Base-by-base conservation (phyloP, 352 stramenopile species). In the Globisporangium carolinianum region DNA sequence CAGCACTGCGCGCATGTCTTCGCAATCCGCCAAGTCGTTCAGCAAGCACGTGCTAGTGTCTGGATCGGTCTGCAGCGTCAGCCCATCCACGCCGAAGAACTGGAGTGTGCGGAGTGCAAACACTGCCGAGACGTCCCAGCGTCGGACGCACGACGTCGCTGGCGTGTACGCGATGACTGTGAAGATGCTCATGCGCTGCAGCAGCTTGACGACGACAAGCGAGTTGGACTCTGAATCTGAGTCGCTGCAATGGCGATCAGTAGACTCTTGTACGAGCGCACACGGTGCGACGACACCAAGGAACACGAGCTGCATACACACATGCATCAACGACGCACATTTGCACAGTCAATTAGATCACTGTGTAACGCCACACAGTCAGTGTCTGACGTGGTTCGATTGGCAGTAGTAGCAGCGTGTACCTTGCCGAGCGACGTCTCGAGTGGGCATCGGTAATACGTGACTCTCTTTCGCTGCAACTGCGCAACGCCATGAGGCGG, bases 341-440 rank as follows among this genome's bases (percentile, higher is more conserved):
- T 49, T n/a, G 11, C 1, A 14, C 4, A 7, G 4, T 18, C 50
- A 11, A n/a, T 47, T 18, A 32, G 36, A 32, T 32, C 24, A 32
- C 24, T 32, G 14, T 18, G 17, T 51, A 45, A 5, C 10, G 8
- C 4, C 9, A 14, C 10, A 15, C 41, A 45, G 41, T 14, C 42
- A 47, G 42, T 17, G 12, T 0, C 3, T 24, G 35, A 9, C 11
- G 8, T 15, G 47, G 24, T 32, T 32, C 24, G 24, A 32, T 32
- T 32, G 24, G 24, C 24, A 32, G 24, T 3, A 32, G 24, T 32
- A 32, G 24, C 24, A n/a, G n/a, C 24, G 11, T 38, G 35, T 61
- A 80, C 73, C 67, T 75, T 75, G 35, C 73, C 73, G n/a, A 80
- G 51, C 11, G 69, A 79, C 0, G 73, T 79, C n/a, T 64, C 46